phyloP scores from a whole-genome alignment of 441 rosid genomes.

The Gossypium armourianum region DNA sequence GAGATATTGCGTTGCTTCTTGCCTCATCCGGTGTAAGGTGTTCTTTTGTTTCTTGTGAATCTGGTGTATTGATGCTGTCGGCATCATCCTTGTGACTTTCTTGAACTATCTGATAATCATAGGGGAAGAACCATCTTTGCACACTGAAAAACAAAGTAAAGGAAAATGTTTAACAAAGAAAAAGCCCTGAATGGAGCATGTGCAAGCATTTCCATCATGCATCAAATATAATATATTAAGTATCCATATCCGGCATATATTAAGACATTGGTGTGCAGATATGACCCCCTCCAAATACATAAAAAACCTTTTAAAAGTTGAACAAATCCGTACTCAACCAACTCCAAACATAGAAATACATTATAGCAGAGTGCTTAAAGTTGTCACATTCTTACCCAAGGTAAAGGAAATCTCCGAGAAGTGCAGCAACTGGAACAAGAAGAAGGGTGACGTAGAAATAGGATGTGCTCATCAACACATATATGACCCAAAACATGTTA shows the following conservation, averaged over 20 bases:
- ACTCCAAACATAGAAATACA: not conserved
- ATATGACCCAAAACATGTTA: constrained; percentile 72
- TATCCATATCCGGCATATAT: no score
- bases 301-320: no score
- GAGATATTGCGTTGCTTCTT: constrained; percentile 73
- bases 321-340: no score
- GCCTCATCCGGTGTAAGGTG: constrained; percentile 72
- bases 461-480: constrained; percentile 72
- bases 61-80: constrained; percentile 37
- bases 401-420: constrained; percentile 80
- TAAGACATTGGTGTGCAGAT: no score
- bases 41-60: constrained; percentile 39
- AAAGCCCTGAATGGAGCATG: not conserved
- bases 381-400: constrained; percentile 51
- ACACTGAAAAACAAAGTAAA: constrained; percentile 31
- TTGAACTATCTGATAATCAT: constrained; percentile 84
- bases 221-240: not conserved
- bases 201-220: not conserved
- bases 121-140: constrained; percentile 89
- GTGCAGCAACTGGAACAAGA: constrained; percentile 74
- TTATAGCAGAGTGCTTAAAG: not conserved
- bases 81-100: constrained; percentile 70
- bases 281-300: no score
- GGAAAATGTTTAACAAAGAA: not conserved
- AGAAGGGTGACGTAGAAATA: constrained; percentile 69